Evolutionary conservation across 225 moss, liverwort and hornwort species (phyloP).

Genomic region (Bryum argenteum): DNA sequence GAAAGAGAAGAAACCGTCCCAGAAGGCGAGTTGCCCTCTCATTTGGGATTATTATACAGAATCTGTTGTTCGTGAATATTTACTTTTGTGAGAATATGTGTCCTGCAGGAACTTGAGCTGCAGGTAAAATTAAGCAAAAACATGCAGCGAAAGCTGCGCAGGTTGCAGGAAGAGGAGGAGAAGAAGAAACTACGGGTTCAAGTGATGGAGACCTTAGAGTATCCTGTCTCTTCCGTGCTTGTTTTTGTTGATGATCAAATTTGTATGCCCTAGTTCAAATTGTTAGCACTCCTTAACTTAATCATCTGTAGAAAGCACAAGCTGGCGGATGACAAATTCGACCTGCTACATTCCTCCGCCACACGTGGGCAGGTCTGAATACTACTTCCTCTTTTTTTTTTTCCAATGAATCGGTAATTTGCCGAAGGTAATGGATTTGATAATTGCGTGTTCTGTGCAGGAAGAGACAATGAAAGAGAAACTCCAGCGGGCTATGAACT

Average conservation of each 20-base stretch:
- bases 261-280: neutral
- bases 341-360: constrained; percentile 60
- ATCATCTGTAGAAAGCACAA: constrained; percentile 46
- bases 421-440: neutral
- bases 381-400: neutral
- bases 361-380: constrained; percentile 61
- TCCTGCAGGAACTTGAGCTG: constrained; percentile 34
- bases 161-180: constrained; percentile 66
- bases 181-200: constrained; percentile 51
- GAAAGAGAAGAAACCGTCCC: constrained; percentile 35
- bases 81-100: neutral
- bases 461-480: constrained; percentile 63
- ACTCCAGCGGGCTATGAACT: constrained; percentile 65
- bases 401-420: neutral
- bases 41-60: neutral
- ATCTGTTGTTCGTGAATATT: neutral
- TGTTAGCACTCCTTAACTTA: constrained; percentile 30
- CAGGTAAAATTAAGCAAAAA: constrained; percentile 53
- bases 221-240: constrained; percentile 36
- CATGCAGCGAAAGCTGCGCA: constrained; percentile 65
- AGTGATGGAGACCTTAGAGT: constrained; percentile 58
- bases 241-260: neutral
- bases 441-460: constrained; percentile 29
- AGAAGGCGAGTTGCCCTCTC: constrained; percentile 29
- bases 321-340: constrained; percentile 58